Evolutionary conservation across 257 asterid species (phyloP), one percentile per base, ranked within the genome.

Genomic region (Lycium barbarum): DNA sequence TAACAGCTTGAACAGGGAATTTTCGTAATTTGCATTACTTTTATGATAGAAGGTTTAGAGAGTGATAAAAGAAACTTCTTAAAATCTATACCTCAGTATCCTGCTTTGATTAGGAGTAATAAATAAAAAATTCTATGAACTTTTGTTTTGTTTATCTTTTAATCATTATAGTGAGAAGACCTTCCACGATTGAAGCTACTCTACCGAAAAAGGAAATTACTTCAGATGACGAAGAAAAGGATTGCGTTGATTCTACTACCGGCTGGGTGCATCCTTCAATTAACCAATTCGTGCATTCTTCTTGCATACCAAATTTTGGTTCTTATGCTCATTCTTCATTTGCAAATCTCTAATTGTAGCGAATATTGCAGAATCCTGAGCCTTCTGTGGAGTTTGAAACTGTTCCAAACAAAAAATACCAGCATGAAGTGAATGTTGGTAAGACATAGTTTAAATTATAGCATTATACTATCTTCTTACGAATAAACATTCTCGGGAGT

Each of bases 191-290:
- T 26, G 33, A 26, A 26, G 33, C 33, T 26, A 26, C 33, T 26
- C 33, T 26, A 26, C 33, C 33, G 33, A 26, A 26, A 26, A 26
- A 26, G 33, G 33, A 26, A 26, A 26, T 26, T 26, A 26, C 33
- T 26, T 26, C 33, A 26, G 33, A 26, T 26, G 33, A 26, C 33
- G 33, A 26, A 26, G 33, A 26, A 26, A 26, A 26, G 33, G 33
- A 26, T 26, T 26, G 33, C 1, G 33, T 26, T 26, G 33, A 26
- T 26, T 26, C 33, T 73, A 95, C 95, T 59, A 93, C 97, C 1
- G 99, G 99, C 87, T 95, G 99, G 99, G 90, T 95, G 83, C 99
- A 95, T 90, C 98, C 99, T 66, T 88, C 97, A 82, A 93, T 95
- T 14, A 95, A 95, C 82, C 98, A 95, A 89, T 93, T 92, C 62